phyloP scores from a whole-genome alignment of 768 basidiomycete genomes.

The Phylloporus scabripes region DNA sequence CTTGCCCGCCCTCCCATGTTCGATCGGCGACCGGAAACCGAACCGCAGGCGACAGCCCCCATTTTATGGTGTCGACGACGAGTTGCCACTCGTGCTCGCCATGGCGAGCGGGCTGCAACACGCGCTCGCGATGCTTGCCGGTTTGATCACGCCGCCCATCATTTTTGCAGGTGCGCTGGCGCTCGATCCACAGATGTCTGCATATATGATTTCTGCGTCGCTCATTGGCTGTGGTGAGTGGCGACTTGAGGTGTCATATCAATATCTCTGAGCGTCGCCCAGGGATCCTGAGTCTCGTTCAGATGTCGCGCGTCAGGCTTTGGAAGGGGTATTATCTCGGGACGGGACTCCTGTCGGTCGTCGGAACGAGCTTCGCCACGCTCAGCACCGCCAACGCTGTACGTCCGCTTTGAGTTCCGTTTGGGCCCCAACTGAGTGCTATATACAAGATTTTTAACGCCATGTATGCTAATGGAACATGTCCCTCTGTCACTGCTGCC shows the following conservation, averaged over 20 bases:
- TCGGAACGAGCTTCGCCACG: conserved; percentile 77
- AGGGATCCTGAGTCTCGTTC: conserved; percentile 73
- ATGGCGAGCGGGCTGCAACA: conserved; percentile 72
- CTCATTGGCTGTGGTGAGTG: conserved; percentile 70
- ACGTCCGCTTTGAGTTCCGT: conserved; percentile 15
- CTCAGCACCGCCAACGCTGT: conserved; percentile 69
- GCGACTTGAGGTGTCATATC: neutral
- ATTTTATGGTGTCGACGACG: conserved; percentile 69
- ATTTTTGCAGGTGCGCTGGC: conserved; percentile 64
- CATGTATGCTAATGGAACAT: conserved; percentile 77
- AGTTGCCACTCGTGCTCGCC: conserved; percentile 68
- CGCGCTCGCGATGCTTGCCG: conserved; percentile 77
- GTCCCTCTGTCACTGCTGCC: conserved; percentile 48
- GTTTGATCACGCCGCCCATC: conserved; percentile 79
- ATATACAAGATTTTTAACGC: conserved; percentile 57
- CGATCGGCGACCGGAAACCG: conserved; percentile 28
- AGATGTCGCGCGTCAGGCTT: conserved; percentile 66
- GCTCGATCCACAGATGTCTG: conserved; percentile 51
- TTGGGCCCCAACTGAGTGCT: neutral
- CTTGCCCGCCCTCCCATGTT: conserved; percentile 60
- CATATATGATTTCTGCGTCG: conserved; percentile 79
- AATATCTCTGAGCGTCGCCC: neutral
- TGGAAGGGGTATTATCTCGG: conserved; percentile 64
- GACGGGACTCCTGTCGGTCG: conserved; percentile 77
- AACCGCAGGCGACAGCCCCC: conserved; percentile 43